Base-by-base conservation (phyloP, 768 basidiomycete species). In the Paxillus rubicundulus region DNA sequence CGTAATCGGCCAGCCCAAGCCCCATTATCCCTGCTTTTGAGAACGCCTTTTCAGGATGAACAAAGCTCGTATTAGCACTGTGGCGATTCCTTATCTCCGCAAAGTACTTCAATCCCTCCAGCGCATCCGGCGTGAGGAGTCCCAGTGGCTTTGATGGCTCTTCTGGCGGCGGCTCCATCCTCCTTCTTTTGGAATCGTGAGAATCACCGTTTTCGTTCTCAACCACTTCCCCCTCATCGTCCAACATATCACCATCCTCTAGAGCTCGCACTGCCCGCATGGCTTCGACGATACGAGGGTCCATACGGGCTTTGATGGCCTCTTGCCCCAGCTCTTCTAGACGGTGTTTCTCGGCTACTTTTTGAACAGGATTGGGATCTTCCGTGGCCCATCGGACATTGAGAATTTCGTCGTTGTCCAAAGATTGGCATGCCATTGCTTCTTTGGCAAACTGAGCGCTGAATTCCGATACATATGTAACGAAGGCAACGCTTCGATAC, bases 311-410 rank as follows among this genome's bases (percentile, higher is more conserved):
- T 37, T 82, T 80, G 64, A 99, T 95, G 3, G 90, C 94, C 53
- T 90, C 85, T 58, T 88, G 84, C 0, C 97, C 97, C 60, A 86
- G 77, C 2, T 88, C 85, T 65, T 93, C 89, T 27, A 99, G 67
- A 12, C 94, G 77, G 9, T 81, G 77, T 62, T 93, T 89, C 70
- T 98, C 97, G 0, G 82, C 81, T 8, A 88, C 84, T 61, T 94
- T 95, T 56, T 88, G 85, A 0, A 83, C 84, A 1, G 96, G 97
- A 67, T 99, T 99, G 1, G 97, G 97, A 68, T 99, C 97, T 66
- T 97, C 96, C 0, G 96, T 98, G 33, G 97, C 97, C 97, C 97
- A 99, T 44, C 96, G 87, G 47, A 98, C 94, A 70, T 99, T 99
- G 54, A 98, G 80, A 55, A 98, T 94, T 65, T 99, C 97, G 67